Conservation (phyloP, 805 yeast genomes). For the Hanseniaspora lindneri region DNA sequence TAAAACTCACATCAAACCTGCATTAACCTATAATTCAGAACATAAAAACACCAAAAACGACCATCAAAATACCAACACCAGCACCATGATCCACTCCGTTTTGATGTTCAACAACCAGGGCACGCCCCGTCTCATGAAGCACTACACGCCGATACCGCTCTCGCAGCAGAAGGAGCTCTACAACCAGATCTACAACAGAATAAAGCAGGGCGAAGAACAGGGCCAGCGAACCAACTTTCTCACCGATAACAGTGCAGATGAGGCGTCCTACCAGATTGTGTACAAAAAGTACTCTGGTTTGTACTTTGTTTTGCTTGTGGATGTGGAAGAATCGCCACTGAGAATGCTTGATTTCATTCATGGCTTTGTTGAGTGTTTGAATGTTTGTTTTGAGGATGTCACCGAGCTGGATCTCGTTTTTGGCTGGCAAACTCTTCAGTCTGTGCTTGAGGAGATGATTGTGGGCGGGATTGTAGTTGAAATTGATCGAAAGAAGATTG, state of each 20-base stretch:
- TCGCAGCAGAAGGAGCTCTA: constrained; percentile 4
- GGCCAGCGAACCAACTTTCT: constrained; percentile 31
- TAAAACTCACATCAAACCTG: too few relatives aligned
- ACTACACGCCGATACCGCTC: constrained; percentile 64
- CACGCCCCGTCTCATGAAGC: constrained; percentile 76
- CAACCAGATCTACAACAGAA: constrained; percentile 8
- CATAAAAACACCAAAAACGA: background rate
- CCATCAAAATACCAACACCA: background rate
- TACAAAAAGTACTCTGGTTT: constrained; percentile 90
- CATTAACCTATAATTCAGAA: background rate
- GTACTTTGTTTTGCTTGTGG: constrained; percentile 92
- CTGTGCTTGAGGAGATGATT: constrained; percentile 80
- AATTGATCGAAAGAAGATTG: constrained; percentile 70
- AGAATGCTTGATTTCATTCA: constrained; percentile 91
- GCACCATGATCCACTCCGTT: constrained; percentile 70
- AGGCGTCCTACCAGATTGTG: constrained; percentile 73
- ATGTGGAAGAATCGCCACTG: constrained; percentile 86
- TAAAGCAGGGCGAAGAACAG: constrained; percentile 5
- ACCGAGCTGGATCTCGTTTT: constrained; percentile 94
- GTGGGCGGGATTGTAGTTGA: constrained; percentile 98
- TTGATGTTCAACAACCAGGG: constrained; percentile 82
- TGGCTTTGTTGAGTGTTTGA: constrained; percentile 90
- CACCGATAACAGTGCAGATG: constrained; percentile 29
- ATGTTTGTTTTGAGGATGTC: constrained; percentile 84
- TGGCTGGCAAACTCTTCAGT: constrained; percentile 94